Conservation (phyloP, 352 stramenopile genomes). For the Phytopythium montanum region DNA sequence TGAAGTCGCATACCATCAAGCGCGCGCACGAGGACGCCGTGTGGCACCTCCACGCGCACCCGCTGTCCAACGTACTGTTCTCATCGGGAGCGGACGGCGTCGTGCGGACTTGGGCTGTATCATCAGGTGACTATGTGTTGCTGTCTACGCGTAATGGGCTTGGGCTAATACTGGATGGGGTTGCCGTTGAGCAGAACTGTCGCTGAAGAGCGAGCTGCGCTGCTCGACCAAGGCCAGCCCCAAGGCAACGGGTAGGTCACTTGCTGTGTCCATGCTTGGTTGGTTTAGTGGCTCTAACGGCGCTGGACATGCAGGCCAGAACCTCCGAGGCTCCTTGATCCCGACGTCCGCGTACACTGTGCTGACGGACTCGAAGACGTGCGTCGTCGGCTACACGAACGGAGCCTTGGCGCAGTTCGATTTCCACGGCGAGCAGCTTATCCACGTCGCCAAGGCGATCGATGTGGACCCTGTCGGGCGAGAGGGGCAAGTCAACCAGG, state of each 20-base stretch:
- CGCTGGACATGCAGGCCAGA: constrained; percentile 29
- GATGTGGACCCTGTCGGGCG: constrained; percentile 61
- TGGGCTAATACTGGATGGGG: background rate
- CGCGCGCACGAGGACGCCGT: constrained; percentile 79
- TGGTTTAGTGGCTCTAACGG: too few relatives aligned
- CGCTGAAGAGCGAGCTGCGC: constrained; percentile 69
- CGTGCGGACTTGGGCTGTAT: constrained; percentile 74
- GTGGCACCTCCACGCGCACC: constrained; percentile 80
- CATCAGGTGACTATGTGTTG: constrained; percentile 51
- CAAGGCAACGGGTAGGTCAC: constrained; percentile 35
- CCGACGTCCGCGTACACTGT: constrained; percentile 74
- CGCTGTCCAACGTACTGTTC: constrained; percentile 80
- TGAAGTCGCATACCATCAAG: constrained; percentile 67
- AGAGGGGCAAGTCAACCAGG: constrained; percentile 78
- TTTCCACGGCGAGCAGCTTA: constrained; percentile 71
- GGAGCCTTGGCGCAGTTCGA: constrained; percentile 67
- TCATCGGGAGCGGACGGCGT: constrained; percentile 74
- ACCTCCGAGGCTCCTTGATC: constrained; percentile 44
- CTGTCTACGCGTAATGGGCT: constrained; percentile 4
- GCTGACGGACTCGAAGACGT: constrained; percentile 75
- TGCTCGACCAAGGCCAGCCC: constrained; percentile 52
- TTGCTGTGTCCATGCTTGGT: background rate
- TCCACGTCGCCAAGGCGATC: constrained; percentile 63
- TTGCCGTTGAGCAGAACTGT: constrained; percentile 41
- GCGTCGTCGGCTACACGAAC: constrained; percentile 75